phyloP scores from a whole-genome alignment of 2,329 filamentous ascomycete species.

The Podosphaera xanthii region DNA sequence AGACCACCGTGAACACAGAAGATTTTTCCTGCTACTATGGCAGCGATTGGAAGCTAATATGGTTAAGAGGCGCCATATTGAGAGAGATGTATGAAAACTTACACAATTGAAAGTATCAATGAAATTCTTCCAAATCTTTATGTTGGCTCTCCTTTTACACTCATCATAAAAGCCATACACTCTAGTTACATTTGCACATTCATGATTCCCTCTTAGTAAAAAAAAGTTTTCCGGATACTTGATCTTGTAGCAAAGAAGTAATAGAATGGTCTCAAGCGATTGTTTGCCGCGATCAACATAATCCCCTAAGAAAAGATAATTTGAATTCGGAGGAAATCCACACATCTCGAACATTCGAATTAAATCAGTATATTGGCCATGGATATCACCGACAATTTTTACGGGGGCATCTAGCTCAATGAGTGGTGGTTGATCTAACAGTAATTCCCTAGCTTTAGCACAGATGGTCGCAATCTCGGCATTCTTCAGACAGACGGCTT shows the following conservation, averaged over 20 bases:
- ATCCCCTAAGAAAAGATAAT: conserved; percentile 86
- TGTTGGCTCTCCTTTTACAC: conserved; percentile 97
- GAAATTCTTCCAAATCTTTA: conserved; percentile 98
- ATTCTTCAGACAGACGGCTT: conserved; percentile 91
- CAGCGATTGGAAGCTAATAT: conserved; percentile 52
- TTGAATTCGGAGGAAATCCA: conserved; percentile 75
- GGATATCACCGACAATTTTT: conserved; percentile 92
- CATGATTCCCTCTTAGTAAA: conserved; percentile 93
- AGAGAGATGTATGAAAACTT: conserved; percentile 4
- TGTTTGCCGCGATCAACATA: conserved; percentile 96
- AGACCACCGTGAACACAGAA: conserved; percentile 93
- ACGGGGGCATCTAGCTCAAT: conserved; percentile 84
- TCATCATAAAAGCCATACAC: conserved; percentile 99
- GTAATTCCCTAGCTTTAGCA: conserved; percentile 65
- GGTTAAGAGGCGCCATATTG: conserved; percentile 5
- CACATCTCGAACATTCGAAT: conserved; percentile 98
- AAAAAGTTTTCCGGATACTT: conserved; percentile 99
- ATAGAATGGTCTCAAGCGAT: conserved; percentile 78
- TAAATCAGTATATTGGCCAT: conserved; percentile 88
- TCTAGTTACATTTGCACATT: conserved; percentile 95
- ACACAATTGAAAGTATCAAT: conserved; percentile 82
- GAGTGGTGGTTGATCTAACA: conserved; percentile 77
- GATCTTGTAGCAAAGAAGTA: conserved; percentile 88
- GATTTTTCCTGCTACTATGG: conserved; percentile 94
- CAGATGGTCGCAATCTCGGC: conserved; percentile 93